Evolutionary conservation across 345 rosid species (phyloP), one percentile per base, ranked within the genome.

Genomic region (Hirschfeldia incana): DNA sequence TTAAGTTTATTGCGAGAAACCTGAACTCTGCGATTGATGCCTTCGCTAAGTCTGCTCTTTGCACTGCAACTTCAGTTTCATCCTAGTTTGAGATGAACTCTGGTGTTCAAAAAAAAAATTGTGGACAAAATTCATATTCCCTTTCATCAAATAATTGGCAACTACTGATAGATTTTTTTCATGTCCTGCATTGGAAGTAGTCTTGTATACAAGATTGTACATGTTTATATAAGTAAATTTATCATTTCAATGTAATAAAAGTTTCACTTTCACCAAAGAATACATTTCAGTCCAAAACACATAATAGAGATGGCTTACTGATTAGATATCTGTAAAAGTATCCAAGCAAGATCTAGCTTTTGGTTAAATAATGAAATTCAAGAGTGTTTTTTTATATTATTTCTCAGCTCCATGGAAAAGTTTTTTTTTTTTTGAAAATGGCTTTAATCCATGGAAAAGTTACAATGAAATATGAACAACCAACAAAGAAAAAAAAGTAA

Each of bases 391-490:
- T 5, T 27, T 27, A 0, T 21, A 21, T 21, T 21, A 21, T 59
- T 26, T 26, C 3, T 10, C 51, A 61, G 63, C 51, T 69, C 63
- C 36, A n/a, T n/a, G n/a, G n/a, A n/a, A n/a, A n/a, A n/a, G n/a
- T n/a, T n/a, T n/a, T n/a, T n/a, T n/a, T n/a, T n/a, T n/a, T n/a
- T n/a, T n/a, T n/a, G n/a, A n/a, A n/a, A n/a, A n/a, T n/a, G n/a
- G n/a, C n/a, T n/a, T n/a, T n/a, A n/a, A n/a, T n/a, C n/a, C n/a
- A 44, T 26, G 46, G 32, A 29, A 53, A 53, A 64, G 44, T 53
- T 29, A 72, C 8, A 29, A 15, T 17, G 72, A 72, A 36, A 65
- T 39, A 39, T 78, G 61, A 17, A 57, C 44, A 63, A 77, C 36
- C 63, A 65, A 8, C 15, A 33, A 53, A 15, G 34, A 77, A 39